These are phyloP conservation scores for Salix dunnii DNA, from an alignment of 345 rosid genomes.

Conservation along the genomic window DNA sequence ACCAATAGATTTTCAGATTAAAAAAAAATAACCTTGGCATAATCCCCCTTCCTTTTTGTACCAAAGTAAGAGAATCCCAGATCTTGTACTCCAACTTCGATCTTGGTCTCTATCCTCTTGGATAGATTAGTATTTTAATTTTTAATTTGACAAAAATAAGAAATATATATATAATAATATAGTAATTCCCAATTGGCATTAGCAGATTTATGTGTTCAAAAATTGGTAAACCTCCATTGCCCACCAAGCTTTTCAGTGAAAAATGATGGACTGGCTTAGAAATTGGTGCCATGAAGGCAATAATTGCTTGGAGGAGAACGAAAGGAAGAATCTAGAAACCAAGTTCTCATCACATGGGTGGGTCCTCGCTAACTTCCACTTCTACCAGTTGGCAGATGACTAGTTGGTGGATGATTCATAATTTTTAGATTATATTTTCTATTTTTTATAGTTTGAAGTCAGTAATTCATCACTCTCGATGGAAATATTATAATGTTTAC, in stretches of 20 bases:
- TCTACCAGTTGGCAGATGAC: not conserved
- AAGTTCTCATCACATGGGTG: not conserved
- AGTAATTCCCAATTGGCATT: not conserved
- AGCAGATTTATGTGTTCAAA: not conserved
- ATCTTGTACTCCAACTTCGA: no score
- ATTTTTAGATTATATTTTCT: not conserved
- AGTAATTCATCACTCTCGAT: not conserved
- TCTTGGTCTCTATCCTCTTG: no score
- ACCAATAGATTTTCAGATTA: no score
- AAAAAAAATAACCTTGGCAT: no score
- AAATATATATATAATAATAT: no score
- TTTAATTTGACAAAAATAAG: no score
- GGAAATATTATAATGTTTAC: not conserved
- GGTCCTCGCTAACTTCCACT: not conserved
- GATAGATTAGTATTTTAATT: no score
- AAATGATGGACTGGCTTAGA: not conserved
- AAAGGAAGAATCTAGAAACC: not conserved
- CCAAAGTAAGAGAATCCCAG: no score
- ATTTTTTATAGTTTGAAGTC: not conserved
- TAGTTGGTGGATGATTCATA: not conserved
- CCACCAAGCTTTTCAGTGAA: not conserved
- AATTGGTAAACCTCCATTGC: not conserved
- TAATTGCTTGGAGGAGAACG: not conserved
- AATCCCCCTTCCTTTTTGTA: no score
- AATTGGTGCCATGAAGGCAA: not conserved